Evolutionary conservation across 805 yeast genomes (phyloP).

Genomic region (Candida jianshihensis): DNA sequence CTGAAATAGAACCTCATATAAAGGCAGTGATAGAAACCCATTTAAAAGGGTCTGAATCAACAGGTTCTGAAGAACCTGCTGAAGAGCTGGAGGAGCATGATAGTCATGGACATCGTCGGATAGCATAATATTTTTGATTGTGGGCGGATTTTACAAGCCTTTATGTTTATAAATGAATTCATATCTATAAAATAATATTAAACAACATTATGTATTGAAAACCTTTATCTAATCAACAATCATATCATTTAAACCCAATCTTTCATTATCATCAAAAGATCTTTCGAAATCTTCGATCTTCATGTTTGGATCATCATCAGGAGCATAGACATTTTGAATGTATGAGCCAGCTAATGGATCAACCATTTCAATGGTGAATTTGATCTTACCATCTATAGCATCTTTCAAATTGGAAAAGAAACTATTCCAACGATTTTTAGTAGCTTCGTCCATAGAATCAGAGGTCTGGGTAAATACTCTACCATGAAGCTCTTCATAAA

Average conservation of each 20-base stretch:
- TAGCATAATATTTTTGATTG: too few species aligned
- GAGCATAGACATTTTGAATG: slow-evolving; percentile 97
- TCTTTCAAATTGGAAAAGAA: slow-evolving; percentile 70
- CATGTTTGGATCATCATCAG: slow-evolving; percentile 97
- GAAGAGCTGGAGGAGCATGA: background rate
- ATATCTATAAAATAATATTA: too few species aligned
- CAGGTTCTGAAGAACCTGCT: background rate
- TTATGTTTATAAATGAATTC: too few species aligned
- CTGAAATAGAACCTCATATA: background rate
- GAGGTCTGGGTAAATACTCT: slow-evolving; percentile 82
- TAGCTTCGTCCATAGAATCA: slow-evolving; percentile 80
- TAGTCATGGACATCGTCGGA: too few species aligned
- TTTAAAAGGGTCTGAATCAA: background rate
- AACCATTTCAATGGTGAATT: slow-evolving; percentile 81
- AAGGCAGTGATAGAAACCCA: background rate
- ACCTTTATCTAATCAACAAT: slow-evolving; percentile 20
- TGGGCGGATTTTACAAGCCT: background rate
- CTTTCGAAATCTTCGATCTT: slow-evolving; percentile 83
- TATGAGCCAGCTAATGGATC: slow-evolving; percentile 96
- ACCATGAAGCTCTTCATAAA: slow-evolving; percentile 77
- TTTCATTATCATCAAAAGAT: slow-evolving; percentile 84
- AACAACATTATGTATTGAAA: too few species aligned
- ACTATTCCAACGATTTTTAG: slow-evolving; percentile 73
- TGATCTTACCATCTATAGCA: slow-evolving; percentile 74
- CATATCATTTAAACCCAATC: slow-evolving; percentile 64